These are phyloP conservation scores for Forsythia suspensa DNA, from an alignment of 257 asterid species.

Conservation along the genomic window DNA sequence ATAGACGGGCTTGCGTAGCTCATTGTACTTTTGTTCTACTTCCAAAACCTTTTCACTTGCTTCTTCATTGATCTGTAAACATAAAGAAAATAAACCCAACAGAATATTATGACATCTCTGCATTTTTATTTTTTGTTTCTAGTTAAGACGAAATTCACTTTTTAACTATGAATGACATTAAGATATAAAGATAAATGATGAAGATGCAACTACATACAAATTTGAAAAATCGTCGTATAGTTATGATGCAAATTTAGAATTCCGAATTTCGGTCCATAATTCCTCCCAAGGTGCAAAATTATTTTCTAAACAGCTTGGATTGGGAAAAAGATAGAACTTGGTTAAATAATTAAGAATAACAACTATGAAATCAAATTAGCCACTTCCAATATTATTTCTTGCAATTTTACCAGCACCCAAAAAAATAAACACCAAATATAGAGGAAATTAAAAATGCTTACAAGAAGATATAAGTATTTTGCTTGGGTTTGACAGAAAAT, in stretches of 20 bases:
- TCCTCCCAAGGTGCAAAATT: not conserved
- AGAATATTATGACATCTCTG: not conserved
- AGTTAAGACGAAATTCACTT: not conserved
- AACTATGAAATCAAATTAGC: not conserved
- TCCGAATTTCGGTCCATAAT: not conserved
- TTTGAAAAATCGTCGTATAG: not conserved
- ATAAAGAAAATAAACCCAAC: slow-evolving; percentile 13
- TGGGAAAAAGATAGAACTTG: not conserved
- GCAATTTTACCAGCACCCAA: not conserved
- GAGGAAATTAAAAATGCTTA: no score
- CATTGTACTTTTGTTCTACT: slow-evolving; percentile 87
- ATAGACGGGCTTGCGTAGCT: slow-evolving; percentile 78
- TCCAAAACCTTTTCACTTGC: slow-evolving; percentile 93
- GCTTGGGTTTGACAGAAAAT: not conserved
- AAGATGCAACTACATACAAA: not conserved
- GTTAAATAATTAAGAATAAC: not conserved
- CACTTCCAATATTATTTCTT: not conserved
- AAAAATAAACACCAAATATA: not conserved
- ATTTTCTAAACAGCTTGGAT: not conserved
- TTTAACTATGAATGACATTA: not conserved
- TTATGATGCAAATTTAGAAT: not conserved
- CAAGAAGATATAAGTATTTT: not conserved
- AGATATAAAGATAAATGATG: not conserved
- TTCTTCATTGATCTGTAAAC: slow-evolving; percentile 84
- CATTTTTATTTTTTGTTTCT: not conserved